Conservation (phyloP, 208 protist species). For the Acanthamoeba lenticulata region DNA sequence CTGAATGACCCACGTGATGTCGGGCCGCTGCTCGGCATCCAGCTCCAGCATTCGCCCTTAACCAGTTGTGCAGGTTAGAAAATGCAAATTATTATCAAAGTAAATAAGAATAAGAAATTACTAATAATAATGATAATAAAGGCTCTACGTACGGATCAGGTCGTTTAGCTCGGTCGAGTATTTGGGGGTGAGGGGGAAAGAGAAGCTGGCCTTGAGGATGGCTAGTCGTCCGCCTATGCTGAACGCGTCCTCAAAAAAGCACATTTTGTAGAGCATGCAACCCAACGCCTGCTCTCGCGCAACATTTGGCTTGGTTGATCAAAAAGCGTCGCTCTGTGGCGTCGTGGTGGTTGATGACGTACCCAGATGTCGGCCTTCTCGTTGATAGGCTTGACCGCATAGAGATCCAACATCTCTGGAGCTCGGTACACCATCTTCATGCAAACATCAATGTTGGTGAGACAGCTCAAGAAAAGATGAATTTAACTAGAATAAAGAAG, state of each 20-base stretch:
- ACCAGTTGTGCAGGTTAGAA: no score
- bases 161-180: conserved; percentile 24
- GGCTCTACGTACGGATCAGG: not conserved
- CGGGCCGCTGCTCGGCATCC: conserved; percentile 10
- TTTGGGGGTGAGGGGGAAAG: conserved; percentile 29
- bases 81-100: not conserved
- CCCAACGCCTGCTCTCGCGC: conserved; percentile 18
- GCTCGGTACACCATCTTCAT: conserved; percentile 51
- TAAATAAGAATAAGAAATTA: not conserved
- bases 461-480: not conserved
- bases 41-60: conserved; percentile 40
- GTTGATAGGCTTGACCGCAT: conserved; percentile 16
- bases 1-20: conserved; percentile 16
- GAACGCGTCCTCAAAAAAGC: conserved; percentile 68
- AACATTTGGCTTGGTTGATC: not conserved
- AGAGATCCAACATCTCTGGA: conserved; percentile 64
- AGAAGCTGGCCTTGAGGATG: conserved; percentile 49
- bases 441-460: not conserved
- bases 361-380: conserved; percentile 67
- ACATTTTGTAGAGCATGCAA: conserved; percentile 65
- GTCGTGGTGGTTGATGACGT: not conserved
- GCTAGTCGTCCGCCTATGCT: conserved; percentile 26
- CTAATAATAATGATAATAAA: not conserved
- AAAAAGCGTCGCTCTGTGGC: not conserved
- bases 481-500: not conserved